phyloP scores from a whole-genome alignment of 2,329 filamentous ascomycete genomes.

The Fusarium proliferatum region DNA sequence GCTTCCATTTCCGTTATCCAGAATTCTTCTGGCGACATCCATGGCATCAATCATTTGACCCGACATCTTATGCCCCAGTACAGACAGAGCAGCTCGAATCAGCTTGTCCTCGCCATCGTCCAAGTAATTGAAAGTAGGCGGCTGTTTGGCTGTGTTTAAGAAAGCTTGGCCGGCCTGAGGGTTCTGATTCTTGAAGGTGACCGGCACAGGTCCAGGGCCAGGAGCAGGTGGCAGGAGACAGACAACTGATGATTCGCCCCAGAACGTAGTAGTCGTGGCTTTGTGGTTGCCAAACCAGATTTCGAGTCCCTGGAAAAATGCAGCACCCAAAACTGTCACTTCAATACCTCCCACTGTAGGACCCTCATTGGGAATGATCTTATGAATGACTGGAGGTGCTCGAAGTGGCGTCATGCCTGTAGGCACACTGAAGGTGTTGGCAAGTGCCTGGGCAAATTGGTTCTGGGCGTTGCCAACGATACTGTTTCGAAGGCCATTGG shows the following conservation, averaged over 20 bases:
- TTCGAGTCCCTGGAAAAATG: slow-evolving; percentile 80
- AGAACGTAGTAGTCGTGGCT: slow-evolving; percentile 79
- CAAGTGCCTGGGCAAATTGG: slow-evolving; percentile 61
- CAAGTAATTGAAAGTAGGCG: slow-evolving; percentile 76
- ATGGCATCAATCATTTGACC: slow-evolving; percentile 70
- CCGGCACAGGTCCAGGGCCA: slow-evolving; percentile 74
- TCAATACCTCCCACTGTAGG: slow-evolving; percentile 87
- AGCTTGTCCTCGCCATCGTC: slow-evolving; percentile 77
- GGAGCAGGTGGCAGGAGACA: slow-evolving; percentile 80
- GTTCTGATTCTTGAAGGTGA: slow-evolving; percentile 72
- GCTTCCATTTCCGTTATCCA: slow-evolving; percentile 56
- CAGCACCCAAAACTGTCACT: slow-evolving; percentile 83
- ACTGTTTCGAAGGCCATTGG: slow-evolving; percentile 64
- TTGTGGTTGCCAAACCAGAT: slow-evolving; percentile 81
- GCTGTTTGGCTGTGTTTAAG: slow-evolving; percentile 51
- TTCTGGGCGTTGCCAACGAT: slow-evolving; percentile 54
- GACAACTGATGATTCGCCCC: slow-evolving; percentile 82
- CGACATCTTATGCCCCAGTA: slow-evolving; percentile 73
- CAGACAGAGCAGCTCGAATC: slow-evolving; percentile 73
- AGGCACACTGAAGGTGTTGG: slow-evolving; percentile 60
- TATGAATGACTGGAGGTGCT: slow-evolving; percentile 73
- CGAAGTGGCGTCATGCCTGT: slow-evolving; percentile 62
- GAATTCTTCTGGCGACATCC: slow-evolving; percentile 70
- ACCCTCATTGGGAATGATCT: slow-evolving; percentile 85
- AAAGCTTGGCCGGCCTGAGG: slow-evolving; percentile 52